Percentiles rank a stretch among this genome's conserved stretches.
phyloP scores from a whole-genome alignment of 139 green algal species.

The Raphidocelis subcapitata region DNA sequence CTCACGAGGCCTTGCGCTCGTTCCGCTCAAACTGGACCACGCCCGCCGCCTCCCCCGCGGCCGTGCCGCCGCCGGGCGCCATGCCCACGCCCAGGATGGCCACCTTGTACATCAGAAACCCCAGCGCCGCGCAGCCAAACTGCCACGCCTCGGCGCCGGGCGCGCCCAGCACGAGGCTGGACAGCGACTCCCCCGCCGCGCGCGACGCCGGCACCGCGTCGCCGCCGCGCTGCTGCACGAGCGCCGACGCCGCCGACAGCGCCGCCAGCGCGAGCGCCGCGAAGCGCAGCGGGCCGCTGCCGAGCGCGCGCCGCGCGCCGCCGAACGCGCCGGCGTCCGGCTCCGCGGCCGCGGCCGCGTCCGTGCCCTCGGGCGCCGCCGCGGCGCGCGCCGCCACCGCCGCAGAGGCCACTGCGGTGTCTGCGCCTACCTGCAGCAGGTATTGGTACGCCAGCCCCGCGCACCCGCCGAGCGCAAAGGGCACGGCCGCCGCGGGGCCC shows the following conservation, averaged over 20 bases:
- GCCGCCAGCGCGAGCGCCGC: neutral
- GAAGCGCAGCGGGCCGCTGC: neutral
- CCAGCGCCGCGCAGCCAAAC: too few relatives aligned
- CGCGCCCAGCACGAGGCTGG: neutral
- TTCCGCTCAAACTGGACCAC: too few relatives aligned
- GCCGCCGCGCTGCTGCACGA: neutral
- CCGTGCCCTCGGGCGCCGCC: neutral
- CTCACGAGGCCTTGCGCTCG: too few relatives aligned
- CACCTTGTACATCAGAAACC: too few relatives aligned
- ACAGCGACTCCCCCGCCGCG: neutral
- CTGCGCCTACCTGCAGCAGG: slow-evolving; percentile 54
- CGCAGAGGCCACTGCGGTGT: neutral
- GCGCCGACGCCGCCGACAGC: neutral
- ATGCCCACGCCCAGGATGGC: too few relatives aligned
- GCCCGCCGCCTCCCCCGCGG: too few relatives aligned
- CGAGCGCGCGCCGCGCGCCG: too few relatives aligned
- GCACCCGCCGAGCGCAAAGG: slow-evolving; percentile 67
- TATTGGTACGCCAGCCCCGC: slow-evolving; percentile 70
- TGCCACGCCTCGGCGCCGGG: neutral
- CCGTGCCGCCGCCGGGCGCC: too few relatives aligned
- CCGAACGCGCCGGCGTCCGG: neutral
- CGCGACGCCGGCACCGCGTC: too few relatives aligned
- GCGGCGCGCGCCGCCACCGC: neutral
- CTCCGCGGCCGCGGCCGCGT: neutral
- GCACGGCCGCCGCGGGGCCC: slow-evolving; percentile 51